Evolutionary conservation across 345 rosid species (phyloP).

Genomic region (Cardamine occulta): DNA sequence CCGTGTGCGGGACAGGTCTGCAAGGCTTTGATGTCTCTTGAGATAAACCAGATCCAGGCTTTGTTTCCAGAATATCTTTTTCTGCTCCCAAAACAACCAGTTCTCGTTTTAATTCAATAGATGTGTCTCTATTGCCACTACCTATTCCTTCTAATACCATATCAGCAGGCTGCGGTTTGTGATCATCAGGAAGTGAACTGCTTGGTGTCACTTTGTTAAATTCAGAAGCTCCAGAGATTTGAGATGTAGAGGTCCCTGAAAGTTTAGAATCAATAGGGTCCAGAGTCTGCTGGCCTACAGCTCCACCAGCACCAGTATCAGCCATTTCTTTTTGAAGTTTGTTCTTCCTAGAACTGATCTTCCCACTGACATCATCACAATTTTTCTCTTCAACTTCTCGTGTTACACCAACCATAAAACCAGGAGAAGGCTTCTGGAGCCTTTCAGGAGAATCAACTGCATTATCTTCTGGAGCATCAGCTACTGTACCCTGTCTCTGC

Average conservation of each 20-base stretch:
- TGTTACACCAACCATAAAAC: constrained; percentile 36
- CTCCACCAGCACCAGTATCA: constrained; percentile 43
- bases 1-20: constrained; percentile 44
- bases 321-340: constrained; percentile 49
- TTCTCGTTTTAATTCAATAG: constrained; percentile 51
- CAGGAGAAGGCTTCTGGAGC: constrained; percentile 46
- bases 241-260: constrained; percentile 39
- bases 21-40: constrained; percentile 52
- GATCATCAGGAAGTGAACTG: constrained; percentile 48
- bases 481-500: constrained; percentile 50
- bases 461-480: constrained; percentile 44
- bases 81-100: constrained; percentile 47
- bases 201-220: constrained; percentile 38
- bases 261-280: constrained; percentile 46
- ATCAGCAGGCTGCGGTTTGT: constrained; percentile 47
- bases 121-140: constrained; percentile 46
- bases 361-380: constrained; percentile 43
- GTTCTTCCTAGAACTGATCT: constrained; percentile 38
- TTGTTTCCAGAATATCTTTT: constrained; percentile 48
- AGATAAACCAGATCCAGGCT: constrained; percentile 42
- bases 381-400: constrained; percentile 45
- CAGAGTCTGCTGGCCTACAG: constrained; percentile 42
- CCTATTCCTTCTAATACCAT: constrained; percentile 50
- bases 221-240: constrained; percentile 47
- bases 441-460: constrained; percentile 46